These are phyloP conservation scores for Cornus florida DNA, from an alignment of 148 eudicot genomes.

Conservation along the genomic window DNA sequence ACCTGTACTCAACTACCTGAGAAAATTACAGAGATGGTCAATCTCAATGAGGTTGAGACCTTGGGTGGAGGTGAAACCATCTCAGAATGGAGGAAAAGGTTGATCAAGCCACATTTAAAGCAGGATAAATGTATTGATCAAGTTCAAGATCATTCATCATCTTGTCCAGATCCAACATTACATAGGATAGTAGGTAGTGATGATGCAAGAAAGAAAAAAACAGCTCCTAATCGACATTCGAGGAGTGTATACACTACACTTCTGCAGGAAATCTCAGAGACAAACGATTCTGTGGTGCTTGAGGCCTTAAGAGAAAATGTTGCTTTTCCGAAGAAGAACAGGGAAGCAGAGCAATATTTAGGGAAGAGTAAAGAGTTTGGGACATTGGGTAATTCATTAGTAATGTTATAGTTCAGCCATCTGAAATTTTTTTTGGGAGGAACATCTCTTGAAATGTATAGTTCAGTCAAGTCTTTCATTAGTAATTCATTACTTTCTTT, in stretches of 20 bases:
- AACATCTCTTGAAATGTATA: too few species aligned
- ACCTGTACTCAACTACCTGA: slow-evolving; percentile 5
- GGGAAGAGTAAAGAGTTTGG: slow-evolving; percentile 1
- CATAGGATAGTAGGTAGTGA: too few species aligned
- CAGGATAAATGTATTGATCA: slow-evolving; percentile 6
- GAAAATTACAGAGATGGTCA: neutral
- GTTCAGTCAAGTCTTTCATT: too few species aligned
- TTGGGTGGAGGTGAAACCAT: too few species aligned
- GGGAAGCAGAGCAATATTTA: neutral
- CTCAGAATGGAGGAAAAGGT: neutral
- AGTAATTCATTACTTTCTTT: too few species aligned
- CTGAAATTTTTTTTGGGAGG: too few species aligned
- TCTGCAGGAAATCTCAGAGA: neutral
- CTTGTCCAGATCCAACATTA: too few species aligned
- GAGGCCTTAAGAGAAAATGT: neutral
- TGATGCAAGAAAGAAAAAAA: neutral
- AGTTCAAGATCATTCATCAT: neutral
- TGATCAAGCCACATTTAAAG: slow-evolving; percentile 1
- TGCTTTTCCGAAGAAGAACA: neutral
- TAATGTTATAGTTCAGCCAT: too few species aligned
- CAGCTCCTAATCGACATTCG: neutral
- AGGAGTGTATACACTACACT: neutral
- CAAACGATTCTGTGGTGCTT: neutral
- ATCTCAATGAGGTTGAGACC: too few species aligned
- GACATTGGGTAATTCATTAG: neutral